Evolutionary conservation across 495 filamentous ascomycete species (phyloP), one percentile per base, ranked within the genome.

Genomic region (Penicillium coprophilum): DNA sequence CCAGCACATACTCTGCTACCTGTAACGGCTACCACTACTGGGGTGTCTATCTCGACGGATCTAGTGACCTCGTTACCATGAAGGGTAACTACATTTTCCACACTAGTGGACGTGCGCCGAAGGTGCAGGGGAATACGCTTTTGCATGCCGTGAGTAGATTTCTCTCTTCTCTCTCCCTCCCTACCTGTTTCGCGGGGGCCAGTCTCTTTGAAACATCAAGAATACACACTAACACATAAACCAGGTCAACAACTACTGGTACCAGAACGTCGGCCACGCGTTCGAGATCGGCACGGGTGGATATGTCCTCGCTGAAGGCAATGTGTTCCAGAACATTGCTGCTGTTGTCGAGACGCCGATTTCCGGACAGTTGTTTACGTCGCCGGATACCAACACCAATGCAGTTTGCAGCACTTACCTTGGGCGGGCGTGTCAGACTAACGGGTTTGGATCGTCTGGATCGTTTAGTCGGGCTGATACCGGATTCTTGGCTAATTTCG

Each of bases 211-310:
- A n/a, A 38, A 38, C n/a, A n/a, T 8, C 24, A 27, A 27, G 34
- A 38, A 17, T 8, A 38, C 34, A 38, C 0, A 21, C 39, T 50
- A 6, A 30, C 38, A 13, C 23, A 34, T 2, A 17, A n/a, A 28
- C 21, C 21, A 53, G 69, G 80, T 82, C 60, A 85, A 84, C 77
- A 85, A 84, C 74, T 82, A 83, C 75, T 84, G 72, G 65, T 74
- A 79, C 62, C 70, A 75, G 56, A 78, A 73, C 64, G 58, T 69
- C 38, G 80, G 81, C 31, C 82, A 84, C 63, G 74, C 77, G 15
- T 85, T 85, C 66, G 81, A 84, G 64, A 75, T 82, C 51, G 74
- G 65, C 34, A 62, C 67, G 7, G 80, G 80, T 46, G 76, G 71
- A 44, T 75, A 75, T 59, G 77, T 82, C 43, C 70, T 85, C 6